Evolutionary conservation across 202 grass and related monocot genomes (phyloP).

Genomic region (Eragrostis tef): DNA sequence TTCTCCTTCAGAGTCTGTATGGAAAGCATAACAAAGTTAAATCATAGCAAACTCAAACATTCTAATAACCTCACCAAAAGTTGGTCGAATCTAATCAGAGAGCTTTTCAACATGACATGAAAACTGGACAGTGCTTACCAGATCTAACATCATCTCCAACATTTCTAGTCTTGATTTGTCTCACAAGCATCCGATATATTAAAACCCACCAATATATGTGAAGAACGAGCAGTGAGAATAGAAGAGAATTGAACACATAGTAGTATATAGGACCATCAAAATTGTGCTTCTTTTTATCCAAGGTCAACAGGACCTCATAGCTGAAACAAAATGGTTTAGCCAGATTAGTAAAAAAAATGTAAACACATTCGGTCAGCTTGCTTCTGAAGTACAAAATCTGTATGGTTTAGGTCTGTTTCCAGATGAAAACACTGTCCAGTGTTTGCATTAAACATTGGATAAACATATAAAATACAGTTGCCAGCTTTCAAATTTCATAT

Average conservation of each 20-base stretch:
- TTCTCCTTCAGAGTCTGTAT: constrained; percentile 72
- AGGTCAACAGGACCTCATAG: constrained; percentile 82
- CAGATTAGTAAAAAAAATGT: constrained; percentile 20
- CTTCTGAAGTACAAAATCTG: background rate
- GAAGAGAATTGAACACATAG: constrained; percentile 88
- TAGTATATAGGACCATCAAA: constrained; percentile 90
- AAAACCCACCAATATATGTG: constrained; percentile 95
- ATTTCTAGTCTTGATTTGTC: constrained; percentile 72
- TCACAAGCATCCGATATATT: constrained; percentile 86
- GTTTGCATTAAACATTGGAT: background rate
- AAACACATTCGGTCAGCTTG: constrained; percentile 23
- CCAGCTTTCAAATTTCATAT: constrained; percentile 17
- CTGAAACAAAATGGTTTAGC: constrained; percentile 54
- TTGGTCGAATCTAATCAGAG: background rate
- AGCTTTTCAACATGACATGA: background rate
- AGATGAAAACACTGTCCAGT: background rate
- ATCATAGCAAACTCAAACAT: background rate
- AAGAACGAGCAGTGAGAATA: constrained; percentile 83
- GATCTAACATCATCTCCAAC: constrained; percentile 95
- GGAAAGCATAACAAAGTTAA: constrained; percentile 18
- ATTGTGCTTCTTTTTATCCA: constrained; percentile 82
- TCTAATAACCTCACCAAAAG: background rate
- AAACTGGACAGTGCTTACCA: constrained; percentile 52
- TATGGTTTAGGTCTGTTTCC: background rate
- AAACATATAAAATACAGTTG: background rate